A percentile compares a stretch with the other conserved stretches of the same genome.
Conservation (phyloP, 176 grass and related monocot genomes). For the Themeda triandra region DNA sequence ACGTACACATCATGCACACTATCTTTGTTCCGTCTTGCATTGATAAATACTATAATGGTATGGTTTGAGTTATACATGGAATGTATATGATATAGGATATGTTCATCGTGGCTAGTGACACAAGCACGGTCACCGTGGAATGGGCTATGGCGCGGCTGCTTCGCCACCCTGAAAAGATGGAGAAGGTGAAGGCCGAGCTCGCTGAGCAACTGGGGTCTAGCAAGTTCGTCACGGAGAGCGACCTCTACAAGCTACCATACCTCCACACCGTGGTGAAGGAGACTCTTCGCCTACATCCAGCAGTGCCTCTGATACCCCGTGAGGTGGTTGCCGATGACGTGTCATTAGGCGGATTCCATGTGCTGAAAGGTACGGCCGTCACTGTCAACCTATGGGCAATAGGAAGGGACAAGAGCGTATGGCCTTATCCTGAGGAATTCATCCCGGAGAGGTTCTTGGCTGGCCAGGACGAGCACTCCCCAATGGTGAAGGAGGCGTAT, state of each 20-base stretch:
- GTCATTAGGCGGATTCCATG: neutral
- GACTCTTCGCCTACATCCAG: conserved; percentile 4
- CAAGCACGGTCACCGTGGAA: conserved; percentile 11
- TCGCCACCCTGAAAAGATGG: conserved; percentile 1
- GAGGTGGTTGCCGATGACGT: neutral
- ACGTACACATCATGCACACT: neutral
- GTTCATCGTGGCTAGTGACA: conserved; percentile 32
- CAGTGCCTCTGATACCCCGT: conserved; percentile 9
- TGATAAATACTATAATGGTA: neutral
- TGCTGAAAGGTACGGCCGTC: neutral
- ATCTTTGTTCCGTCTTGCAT: neutral
- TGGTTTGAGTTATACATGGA: neutral
- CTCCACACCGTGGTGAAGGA: conserved; percentile 26
- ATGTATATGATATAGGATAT: neutral
- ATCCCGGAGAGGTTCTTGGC: conserved; percentile 19
- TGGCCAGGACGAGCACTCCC: neutral
- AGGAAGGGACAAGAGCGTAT: neutral
- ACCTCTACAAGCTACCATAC: conserved; percentile 7
- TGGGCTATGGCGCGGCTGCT: conserved; percentile 21
- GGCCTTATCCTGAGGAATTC: neutral
- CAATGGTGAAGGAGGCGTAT: neutral
- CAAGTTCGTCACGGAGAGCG: neutral
- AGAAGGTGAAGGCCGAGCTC: neutral
- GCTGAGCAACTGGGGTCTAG: neutral
- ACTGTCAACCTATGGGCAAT: conserved; percentile 30